These are phyloP conservation scores for Daedaleopsis sinensis DNA, from an alignment of 768 basidiomycete genomes.

Conservation along the genomic window DNA sequence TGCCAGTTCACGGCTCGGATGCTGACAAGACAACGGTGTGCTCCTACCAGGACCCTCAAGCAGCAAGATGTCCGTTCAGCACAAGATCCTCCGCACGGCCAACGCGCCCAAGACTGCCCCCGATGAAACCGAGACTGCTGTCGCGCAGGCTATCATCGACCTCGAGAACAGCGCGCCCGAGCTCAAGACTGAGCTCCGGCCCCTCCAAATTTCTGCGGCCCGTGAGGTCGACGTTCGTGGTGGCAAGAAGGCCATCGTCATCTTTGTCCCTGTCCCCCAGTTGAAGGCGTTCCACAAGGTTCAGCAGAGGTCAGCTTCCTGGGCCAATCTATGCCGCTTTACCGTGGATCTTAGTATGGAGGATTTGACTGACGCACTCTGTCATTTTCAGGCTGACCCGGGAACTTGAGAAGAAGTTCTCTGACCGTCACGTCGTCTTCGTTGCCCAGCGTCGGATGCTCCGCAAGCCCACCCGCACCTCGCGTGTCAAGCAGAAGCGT, in stretches of 20 bases:
- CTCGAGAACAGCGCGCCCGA: conserved; percentile 98
- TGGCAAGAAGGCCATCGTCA: conserved; percentile 98
- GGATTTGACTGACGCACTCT: neutral
- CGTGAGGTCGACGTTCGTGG: conserved; percentile 99
- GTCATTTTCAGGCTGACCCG: conserved; percentile 78
- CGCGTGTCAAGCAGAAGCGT: conserved; percentile 93
- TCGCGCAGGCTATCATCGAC: conserved; percentile 96
- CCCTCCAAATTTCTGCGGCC: conserved; percentile 96
- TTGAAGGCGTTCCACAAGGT: conserved; percentile 98
- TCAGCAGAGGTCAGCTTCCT: conserved; percentile 77
- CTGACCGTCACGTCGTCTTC: conserved; percentile 98
- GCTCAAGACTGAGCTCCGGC: conserved; percentile 94
- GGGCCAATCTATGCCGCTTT: neutral
- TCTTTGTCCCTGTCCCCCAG: conserved; percentile 97
- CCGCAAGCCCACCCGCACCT: conserved; percentile 93
- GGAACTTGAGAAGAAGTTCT: conserved; percentile 99
- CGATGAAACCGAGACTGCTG: conserved; percentile 86
- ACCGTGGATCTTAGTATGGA: neutral
- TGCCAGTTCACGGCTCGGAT: conserved; percentile 44
- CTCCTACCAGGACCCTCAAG: conserved; percentile 27
- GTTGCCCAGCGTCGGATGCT: conserved; percentile 98
- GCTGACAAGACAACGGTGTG: conserved; percentile 36
- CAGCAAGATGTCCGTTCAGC: conserved; percentile 71
- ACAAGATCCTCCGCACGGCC: conserved; percentile 95
- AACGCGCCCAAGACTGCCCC: conserved; percentile 91